Conservation (phyloP, 495 filamentous ascomycete genomes). For the Ascodesmis nigricans region DNA sequence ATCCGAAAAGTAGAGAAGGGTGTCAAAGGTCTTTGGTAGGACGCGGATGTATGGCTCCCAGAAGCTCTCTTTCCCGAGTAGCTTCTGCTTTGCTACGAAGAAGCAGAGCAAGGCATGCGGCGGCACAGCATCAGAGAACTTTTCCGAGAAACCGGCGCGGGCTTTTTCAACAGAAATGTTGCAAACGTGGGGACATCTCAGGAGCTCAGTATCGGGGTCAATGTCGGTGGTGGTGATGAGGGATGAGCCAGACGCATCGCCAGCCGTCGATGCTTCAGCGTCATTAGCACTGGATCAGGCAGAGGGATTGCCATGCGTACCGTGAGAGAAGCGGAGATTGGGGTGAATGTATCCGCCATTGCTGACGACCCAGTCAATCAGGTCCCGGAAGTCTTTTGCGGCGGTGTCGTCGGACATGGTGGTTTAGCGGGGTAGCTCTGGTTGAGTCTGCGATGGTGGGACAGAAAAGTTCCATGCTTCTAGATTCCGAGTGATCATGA, state of each 20-base stretch:
- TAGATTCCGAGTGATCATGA: too few relatives aligned
- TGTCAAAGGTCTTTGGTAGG: slow-evolving; percentile 34
- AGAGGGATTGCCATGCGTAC: not conserved
- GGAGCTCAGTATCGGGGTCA: slow-evolving; percentile 6
- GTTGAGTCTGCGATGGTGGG: too few relatives aligned
- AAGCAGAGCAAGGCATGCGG: slow-evolving; percentile 24
- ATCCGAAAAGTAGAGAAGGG: slow-evolving; percentile 33
- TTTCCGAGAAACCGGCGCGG: slow-evolving; percentile 5
- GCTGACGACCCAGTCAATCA: slow-evolving; percentile 8
- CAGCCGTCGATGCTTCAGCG: not conserved
- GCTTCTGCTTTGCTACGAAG: slow-evolving; percentile 36
- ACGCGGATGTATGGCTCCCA: slow-evolving; percentile 41
- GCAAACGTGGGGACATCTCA: slow-evolving; percentile 16
- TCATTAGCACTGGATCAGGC: not conserved
- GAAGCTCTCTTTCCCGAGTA: slow-evolving; percentile 28
- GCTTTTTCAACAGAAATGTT: slow-evolving; percentile 13
- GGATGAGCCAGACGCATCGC: slow-evolving; percentile 3
- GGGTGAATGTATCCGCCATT: slow-evolving; percentile 16
- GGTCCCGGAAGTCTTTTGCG: not conserved
- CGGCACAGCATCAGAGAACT: slow-evolving; percentile 4
- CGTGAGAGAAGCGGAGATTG: slow-evolving; percentile 9
- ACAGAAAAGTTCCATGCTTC: too few relatives aligned
- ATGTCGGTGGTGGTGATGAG: slow-evolving; percentile 8
- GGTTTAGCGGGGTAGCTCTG: too few relatives aligned
- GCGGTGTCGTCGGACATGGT: too few relatives aligned